Base-by-base conservation (phyloP, 495 filamentous ascomycete species). In the Aspergillus nidulans region DNA sequence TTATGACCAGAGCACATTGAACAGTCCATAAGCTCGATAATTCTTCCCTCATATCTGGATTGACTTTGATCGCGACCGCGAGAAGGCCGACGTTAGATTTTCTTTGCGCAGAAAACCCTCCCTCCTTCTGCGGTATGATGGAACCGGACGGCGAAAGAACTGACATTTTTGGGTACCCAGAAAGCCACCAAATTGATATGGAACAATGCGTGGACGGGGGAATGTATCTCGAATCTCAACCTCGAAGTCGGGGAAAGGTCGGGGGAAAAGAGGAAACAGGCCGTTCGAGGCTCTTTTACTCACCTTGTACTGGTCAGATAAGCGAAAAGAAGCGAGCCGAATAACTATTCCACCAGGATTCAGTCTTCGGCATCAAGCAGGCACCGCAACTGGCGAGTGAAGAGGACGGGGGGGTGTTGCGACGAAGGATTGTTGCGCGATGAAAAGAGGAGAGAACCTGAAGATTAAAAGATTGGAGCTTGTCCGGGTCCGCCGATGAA, bases 261-360 rank as follows among this genome's bases (percentile, higher is more conserved):
- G 59, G 57, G 53, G 57, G 45, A 12, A 12, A 12, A 34, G 52
- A 60, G 53, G 41, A 34, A 56, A 55, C 52, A 58, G 59, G 41
- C 49, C 53, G 53, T 62, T 56, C 53, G 53, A 56, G 53, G 45
- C 54, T 62, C 64, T 54, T 55, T 56, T 66, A 67, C 64, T 67
- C 59, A 67, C 64, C 61, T 60, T 56, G 55, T 49, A 61, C 56
- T 59, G 58, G 63, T 53, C 62, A 64, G 60, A 64, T 63, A 64
- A 67, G 62, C 57, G 55, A 61, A 61, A 63, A 63, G 58, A 63
- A 63, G 62, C 58, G 62, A 61, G 62, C 59, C 62, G 58, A 61
- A 58, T 47, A 49, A 57, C 58, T 67, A 64, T 64, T 59, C 58
- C 64, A 63, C 58, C 57, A 67, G 59, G 60, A 59, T 56, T 49